Percentiles rank a stretch among this genome's conserved stretches.
Conservation (phyloP, 1,284 basidiomycete genomes). For the Leccinum subrobustum region DNA sequence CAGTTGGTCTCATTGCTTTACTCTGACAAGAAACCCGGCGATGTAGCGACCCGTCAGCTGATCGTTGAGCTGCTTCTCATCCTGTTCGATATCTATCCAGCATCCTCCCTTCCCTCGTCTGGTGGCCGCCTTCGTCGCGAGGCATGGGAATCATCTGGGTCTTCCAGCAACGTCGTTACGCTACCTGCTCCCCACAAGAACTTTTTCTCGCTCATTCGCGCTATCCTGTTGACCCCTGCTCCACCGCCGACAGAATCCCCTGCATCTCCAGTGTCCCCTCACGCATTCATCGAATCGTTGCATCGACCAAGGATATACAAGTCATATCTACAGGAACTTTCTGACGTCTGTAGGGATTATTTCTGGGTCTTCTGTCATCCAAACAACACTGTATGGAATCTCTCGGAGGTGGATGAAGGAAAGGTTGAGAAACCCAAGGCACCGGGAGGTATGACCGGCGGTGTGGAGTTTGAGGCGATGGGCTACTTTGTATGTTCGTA, state of each 20-base stretch:
- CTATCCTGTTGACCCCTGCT: conserved; percentile 71
- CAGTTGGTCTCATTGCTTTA: conserved; percentile 85
- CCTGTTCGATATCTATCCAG: conserved; percentile 82
- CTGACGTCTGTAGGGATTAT: conserved; percentile 90
- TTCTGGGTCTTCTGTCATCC: conserved; percentile 99
- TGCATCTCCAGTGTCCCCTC: conserved; percentile 65
- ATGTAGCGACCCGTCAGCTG: conserved; percentile 85
- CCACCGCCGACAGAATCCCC: conserved; percentile 70
- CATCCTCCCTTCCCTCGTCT: conserved; percentile 58
- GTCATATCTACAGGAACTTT: conserved; percentile 86
- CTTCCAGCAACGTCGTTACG: conserved; percentile 50
- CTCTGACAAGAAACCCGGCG: conserved; percentile 97
- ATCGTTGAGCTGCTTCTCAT: conserved; percentile 84
- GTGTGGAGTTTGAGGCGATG: conserved; percentile 98
- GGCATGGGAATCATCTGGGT: conserved; percentile 50
- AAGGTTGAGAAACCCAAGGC: conserved; percentile 90
- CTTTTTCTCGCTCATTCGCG: conserved; percentile 67
- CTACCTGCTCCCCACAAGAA: conserved; percentile 72
- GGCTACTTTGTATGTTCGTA: conserved; percentile 76
- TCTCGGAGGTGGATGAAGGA: conserved; percentile 78
- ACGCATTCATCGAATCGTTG: conserved; percentile 86
- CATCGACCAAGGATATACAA: conserved; percentile 88
- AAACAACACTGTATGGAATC: conserved; percentile 86
- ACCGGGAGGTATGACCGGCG: conserved; percentile 97
- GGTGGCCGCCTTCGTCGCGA: conserved; percentile 46